Percentiles rank a stretch among this genome's conserved stretches.
Evolutionary conservation across 495 filamentous ascomycete species (phyloP).

Genomic region (Penicillium atrosanguineum): DNA sequence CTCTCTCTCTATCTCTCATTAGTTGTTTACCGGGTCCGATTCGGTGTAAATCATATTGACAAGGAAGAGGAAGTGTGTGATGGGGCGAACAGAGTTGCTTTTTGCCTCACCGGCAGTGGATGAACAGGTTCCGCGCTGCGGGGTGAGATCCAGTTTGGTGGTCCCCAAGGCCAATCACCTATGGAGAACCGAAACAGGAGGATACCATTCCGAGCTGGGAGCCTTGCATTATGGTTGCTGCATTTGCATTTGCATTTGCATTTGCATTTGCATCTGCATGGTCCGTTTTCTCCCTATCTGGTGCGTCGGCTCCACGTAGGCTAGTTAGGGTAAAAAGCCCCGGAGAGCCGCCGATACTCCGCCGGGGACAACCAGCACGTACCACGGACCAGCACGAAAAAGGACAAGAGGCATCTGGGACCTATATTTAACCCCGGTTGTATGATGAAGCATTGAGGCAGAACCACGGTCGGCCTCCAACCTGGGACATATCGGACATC

Average conservation of each 20-base stretch:
- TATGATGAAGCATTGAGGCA: not conserved
- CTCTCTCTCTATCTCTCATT: no score
- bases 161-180: constrained; percentile 30
- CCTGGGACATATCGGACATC: not conserved
- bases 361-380: constrained; percentile 4
- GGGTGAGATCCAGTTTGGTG: constrained; percentile 21
- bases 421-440: not conserved
- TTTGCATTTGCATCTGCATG: constrained; percentile 3
- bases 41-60: no score
- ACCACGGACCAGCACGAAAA: not conserved
- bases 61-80: no score
- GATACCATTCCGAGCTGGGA: constrained; percentile 31
- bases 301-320: not conserved
- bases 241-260: constrained; percentile 3
- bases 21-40: no score
- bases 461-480: not conserved
- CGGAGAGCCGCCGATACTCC: constrained; percentile 32
- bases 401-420: no score
- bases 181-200: constrained; percentile 14
- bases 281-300: constrained; percentile 20
- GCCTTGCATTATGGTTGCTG: constrained; percentile 25
- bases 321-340: not conserved
- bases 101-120: constrained; percentile 19
- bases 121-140: constrained; percentile 31
- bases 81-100: not conserved